Conservation (phyloP, 2,329 filamentous ascomycete genomes). For the Trichoderma atrobrunneum region DNA sequence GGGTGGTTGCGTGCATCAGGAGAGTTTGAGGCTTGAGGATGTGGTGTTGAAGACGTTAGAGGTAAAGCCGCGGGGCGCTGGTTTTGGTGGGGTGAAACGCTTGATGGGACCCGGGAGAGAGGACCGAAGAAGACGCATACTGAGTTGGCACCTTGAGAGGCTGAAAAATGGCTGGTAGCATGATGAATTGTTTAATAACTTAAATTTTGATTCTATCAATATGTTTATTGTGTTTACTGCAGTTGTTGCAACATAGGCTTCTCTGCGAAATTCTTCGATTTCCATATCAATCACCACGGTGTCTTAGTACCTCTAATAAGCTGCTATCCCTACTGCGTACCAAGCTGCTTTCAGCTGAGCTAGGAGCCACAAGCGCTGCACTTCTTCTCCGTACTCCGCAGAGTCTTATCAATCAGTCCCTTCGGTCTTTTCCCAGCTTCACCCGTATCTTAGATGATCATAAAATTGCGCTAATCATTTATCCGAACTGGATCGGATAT, state of each 20-base stretch:
- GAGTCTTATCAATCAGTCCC: not conserved
- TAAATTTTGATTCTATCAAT: not conserved
- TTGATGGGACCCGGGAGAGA: not conserved
- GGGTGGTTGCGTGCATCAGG: slow-evolving; percentile 12
- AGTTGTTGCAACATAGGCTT: not conserved
- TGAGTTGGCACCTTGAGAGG: not conserved
- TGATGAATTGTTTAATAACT: not conserved
- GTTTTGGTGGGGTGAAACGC: slow-evolving; percentile 1
- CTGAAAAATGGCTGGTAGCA: not conserved
- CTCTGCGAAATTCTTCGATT: not conserved
- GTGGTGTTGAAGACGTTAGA: not conserved
- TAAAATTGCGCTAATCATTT: not conserved
- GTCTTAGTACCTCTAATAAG: not conserved
- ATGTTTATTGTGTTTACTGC: not conserved
- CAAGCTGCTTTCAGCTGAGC: not conserved
- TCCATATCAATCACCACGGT: not conserved
- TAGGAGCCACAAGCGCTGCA: not conserved
- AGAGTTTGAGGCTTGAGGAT: slow-evolving; percentile 17
- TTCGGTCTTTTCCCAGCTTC: not conserved
- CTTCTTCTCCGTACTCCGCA: not conserved
- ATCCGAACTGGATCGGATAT: not conserved
- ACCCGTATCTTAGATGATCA: not conserved
- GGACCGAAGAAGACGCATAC: not conserved
- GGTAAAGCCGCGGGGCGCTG: not conserved
- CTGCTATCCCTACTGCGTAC: not conserved